Percentiles rank a stretch among this genome's conserved stretches.
Conservation (phyloP, 768 basidiomycete genomes). For the Lactarius quietus region DNA sequence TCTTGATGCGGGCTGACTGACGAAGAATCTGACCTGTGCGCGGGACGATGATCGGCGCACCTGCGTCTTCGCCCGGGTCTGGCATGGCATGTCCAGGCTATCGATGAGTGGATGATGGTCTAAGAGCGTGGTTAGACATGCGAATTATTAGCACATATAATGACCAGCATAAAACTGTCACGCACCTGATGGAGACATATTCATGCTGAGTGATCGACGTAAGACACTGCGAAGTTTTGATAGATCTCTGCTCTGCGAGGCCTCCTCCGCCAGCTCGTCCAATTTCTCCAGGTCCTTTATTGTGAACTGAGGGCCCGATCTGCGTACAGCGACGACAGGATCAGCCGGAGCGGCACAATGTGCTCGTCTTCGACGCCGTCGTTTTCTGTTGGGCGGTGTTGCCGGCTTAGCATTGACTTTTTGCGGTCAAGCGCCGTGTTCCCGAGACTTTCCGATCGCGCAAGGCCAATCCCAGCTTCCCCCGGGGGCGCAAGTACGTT, state of each 20-base stretch:
- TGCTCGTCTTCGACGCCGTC: conserved; percentile 66
- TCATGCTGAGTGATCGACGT: conserved; percentile 84
- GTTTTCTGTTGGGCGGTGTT: conserved; percentile 79
- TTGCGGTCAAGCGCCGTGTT: conserved; percentile 66
- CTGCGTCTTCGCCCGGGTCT: conserved; percentile 73
- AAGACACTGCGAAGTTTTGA: conserved; percentile 73
- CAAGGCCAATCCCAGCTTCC: conserved; percentile 44
- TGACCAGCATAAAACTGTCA: conserved; percentile 15
- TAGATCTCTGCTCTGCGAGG: conserved; percentile 77
- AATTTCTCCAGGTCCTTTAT: conserved; percentile 92
- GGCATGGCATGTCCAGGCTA: conserved; percentile 56
- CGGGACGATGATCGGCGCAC: conserved; percentile 87
- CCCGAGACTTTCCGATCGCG: conserved; percentile 44
- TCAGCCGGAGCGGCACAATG: conserved; percentile 66
- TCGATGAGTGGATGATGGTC: conserved; percentile 49
- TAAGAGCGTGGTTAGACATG: conserved; percentile 1
- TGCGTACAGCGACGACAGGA: conserved; percentile 64
- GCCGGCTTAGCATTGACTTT: conserved; percentile 91
- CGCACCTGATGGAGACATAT: conserved; percentile 82
- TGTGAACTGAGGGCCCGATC: conserved; percentile 80
- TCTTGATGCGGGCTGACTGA: conserved; percentile 91
- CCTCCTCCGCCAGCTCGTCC: conserved; percentile 91
- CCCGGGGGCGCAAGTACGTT: conserved; percentile 66
- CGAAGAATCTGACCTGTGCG: conserved; percentile 87
- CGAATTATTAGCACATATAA: background rate